phyloP scores from a whole-genome alignment of 1,284 basidiomycete species.

The Chalciporus sp. region DNA sequence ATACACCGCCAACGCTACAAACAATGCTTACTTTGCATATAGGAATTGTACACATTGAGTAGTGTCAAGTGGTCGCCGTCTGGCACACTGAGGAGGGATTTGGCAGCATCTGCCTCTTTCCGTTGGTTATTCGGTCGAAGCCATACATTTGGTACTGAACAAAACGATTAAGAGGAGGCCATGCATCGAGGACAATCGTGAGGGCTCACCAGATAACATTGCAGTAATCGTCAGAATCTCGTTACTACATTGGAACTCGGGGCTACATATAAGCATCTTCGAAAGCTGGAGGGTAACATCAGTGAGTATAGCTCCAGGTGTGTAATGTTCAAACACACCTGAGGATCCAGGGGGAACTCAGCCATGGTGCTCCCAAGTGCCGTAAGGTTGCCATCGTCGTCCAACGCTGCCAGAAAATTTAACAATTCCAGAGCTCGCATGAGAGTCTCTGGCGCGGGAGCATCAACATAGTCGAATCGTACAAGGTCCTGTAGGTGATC shows the following conservation, averaged over 20 bases:
- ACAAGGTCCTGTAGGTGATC: conserved; percentile 71
- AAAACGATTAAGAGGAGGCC: conserved; percentile 2
- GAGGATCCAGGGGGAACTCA: conserved; percentile 97
- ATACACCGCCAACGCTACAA: background rate
- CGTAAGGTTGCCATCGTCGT: conserved; percentile 94
- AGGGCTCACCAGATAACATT: conserved; percentile 83
- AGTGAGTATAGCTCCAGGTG: background rate
- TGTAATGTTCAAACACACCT: conserved; percentile 48
- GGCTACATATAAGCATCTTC: conserved; percentile 93
- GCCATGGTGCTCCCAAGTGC: conserved; percentile 92
- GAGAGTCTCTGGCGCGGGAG: conserved; percentile 95
- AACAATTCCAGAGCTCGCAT: conserved; percentile 97
- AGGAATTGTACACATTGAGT: conserved; percentile 95
- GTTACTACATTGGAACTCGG: conserved; percentile 95
- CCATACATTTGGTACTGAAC: conserved; percentile 89
- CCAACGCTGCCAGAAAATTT: conserved; percentile 90
- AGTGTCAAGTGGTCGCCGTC: conserved; percentile 96
- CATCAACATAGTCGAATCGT: conserved; percentile 94
- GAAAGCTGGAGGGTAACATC: conserved; percentile 57
- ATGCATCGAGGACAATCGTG: background rate
- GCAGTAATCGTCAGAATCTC: conserved; percentile 95
- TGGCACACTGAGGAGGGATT: conserved; percentile 86
- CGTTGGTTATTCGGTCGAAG: conserved; percentile 87
- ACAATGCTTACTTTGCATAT: conserved; percentile 71
- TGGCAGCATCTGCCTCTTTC: conserved; percentile 91